These are phyloP conservation scores for Mariannaea sp. DNA, from an alignment of 2,329 filamentous ascomycete genomes.

Conservation along the genomic window DNA sequence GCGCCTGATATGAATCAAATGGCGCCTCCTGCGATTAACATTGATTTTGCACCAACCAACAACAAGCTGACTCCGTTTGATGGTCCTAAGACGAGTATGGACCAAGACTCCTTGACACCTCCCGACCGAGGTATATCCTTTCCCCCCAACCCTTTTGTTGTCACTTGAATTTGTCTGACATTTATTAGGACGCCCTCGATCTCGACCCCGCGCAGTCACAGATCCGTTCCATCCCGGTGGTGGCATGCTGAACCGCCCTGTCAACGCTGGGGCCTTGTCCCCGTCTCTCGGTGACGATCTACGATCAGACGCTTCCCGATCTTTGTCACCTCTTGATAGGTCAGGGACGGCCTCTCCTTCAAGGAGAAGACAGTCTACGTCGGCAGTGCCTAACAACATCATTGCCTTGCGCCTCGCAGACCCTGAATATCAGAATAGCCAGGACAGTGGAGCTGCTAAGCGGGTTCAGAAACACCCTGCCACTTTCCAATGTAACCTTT, in stretches of 20 bases:
- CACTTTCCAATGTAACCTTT: slow-evolving; percentile 92
- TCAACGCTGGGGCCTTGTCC: slow-evolving; percentile 51
- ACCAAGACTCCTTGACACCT: slow-evolving; percentile 81
- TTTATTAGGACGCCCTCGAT: slow-evolving; percentile 51
- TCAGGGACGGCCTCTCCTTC: slow-evolving; percentile 47
- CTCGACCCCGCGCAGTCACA: slow-evolving; percentile 61
- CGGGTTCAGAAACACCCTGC: slow-evolving; percentile 97
- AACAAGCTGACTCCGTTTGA: slow-evolving; percentile 44
- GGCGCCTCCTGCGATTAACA: slow-evolving; percentile 93
- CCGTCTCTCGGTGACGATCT: slow-evolving; percentile 55
- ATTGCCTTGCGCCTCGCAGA: slow-evolving; percentile 91
- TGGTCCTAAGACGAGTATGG: slow-evolving; percentile 65
- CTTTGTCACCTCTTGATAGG: slow-evolving; percentile 64
- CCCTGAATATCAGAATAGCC: slow-evolving; percentile 76
- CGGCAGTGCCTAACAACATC: slow-evolving; percentile 64
- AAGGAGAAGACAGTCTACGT: slow-evolving; percentile 64
- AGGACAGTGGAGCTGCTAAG: slow-evolving; percentile 67
- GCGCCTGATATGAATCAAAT: slow-evolving; percentile 72
- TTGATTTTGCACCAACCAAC: slow-evolving; percentile 84
- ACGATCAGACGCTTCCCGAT: slow-evolving; percentile 56
- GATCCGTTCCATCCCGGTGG: slow-evolving; percentile 62
- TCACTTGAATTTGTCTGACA: slow-evolving; percentile 21
- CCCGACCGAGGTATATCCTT: slow-evolving; percentile 68
- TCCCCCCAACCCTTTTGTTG: slow-evolving; percentile 3
- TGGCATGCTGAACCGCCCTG: slow-evolving; percentile 46